phyloP scores from a whole-genome alignment of 164 flowering plant genomes.

The Nymphaea thermarum region DNA sequence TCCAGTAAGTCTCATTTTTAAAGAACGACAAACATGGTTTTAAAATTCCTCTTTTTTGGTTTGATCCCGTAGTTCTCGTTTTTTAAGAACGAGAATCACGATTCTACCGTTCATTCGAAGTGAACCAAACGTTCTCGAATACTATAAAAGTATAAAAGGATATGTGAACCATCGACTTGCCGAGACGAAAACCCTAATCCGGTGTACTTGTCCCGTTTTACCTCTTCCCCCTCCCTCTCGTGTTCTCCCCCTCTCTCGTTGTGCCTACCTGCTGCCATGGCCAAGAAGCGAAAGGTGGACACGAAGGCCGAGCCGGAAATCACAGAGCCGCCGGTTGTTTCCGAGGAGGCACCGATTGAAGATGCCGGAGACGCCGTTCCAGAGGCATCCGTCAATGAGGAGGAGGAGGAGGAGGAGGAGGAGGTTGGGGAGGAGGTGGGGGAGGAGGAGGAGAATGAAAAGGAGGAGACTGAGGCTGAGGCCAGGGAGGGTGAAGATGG shows the following conservation, averaged over 20 bases:
- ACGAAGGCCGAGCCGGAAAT: neutral
- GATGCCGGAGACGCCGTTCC: neutral
- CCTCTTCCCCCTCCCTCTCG: too few relatives aligned
- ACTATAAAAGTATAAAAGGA: too few relatives aligned
- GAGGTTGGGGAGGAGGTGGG: neutral
- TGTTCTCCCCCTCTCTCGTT: neutral
- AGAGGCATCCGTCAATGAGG: neutral
- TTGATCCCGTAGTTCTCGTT: too few relatives aligned
- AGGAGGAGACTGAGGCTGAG: conserved; percentile 3
- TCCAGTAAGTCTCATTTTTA: too few relatives aligned
- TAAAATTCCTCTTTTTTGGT: too few relatives aligned
- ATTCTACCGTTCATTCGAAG: too few relatives aligned
- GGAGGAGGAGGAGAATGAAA: conserved; percentile 4
- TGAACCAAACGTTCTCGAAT: too few relatives aligned
- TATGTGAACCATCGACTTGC: too few relatives aligned
- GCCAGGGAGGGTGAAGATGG: neutral
- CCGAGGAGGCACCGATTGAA: conserved; percentile 2
- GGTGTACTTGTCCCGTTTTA: too few relatives aligned
- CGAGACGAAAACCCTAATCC: too few relatives aligned
- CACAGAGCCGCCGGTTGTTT: neutral
- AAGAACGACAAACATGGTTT: too few relatives aligned
- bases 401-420: neutral
- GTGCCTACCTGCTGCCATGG: conserved; percentile 7
- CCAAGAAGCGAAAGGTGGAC: conserved; percentile 18
- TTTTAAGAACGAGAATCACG: too few relatives aligned